Evolutionary conservation across 495 filamentous ascomycete species (phyloP), one percentile per base, ranked within the genome.

Genomic region (Cladorrhinum samala): DNA sequence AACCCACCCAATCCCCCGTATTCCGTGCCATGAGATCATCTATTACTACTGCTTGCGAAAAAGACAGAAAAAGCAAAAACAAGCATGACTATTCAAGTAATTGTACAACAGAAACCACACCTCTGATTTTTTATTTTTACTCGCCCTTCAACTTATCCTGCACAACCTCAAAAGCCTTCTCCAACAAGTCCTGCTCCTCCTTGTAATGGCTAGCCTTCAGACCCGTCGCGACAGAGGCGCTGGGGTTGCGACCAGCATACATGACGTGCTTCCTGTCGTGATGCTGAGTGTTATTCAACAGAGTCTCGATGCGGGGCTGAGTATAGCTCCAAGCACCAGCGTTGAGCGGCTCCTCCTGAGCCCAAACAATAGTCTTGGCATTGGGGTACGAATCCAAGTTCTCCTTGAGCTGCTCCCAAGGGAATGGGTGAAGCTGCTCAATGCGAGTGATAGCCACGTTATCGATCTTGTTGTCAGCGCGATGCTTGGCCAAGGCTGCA

Each of bases 361-460:
- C 81, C 89, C 90, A 98, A 53, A 97, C 88, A 54, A 98, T 92
- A 56, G 90, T 88, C 77, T 95, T 86, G 65, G 93, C 89, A 68
- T 97, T 97, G 68, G 91, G 87, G 75, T 98, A 98, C 73, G 72
- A 80, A 75, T 98, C 91, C 25, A 98, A 78, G 77, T 96, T 96
- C 68, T 96, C 91, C 71, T 85, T 84, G 41, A 98, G 83, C 75
- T 92, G 88, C 59, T 88, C 85, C 92, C 93, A 98, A 4, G 93
- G 93, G 90, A 98, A 98, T 62, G 93, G 93, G 73, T 97, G 87
- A 24, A 98, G 82, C 76, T 98, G 93, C 76, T 98, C 93, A 61
- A 98, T 83, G 64, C 93, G 90, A 41, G 89, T 94, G 72, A 98
- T 86, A 68, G 89, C 93, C 18, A 89, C 84, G 70, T 95, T 83